Evolutionary conservation across 169 alveolate genomes (phyloP), one percentile per base, ranked within the genome.

Genomic region (Toxoplasma gondii): DNA sequence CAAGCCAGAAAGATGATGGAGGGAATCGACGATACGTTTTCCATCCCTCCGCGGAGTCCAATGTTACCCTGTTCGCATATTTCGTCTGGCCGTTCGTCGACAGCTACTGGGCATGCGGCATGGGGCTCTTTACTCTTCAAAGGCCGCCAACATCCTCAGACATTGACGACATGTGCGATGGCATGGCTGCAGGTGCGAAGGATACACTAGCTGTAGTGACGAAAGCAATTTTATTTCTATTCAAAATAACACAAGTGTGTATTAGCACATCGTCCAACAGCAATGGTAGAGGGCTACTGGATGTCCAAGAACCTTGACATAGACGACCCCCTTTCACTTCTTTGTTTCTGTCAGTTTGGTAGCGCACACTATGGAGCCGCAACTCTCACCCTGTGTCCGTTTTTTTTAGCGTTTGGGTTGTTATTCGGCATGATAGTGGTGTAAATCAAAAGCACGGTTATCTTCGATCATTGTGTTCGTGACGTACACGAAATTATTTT

Each of bases 51-150:
- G 2, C 83, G 34, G 94, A 91, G 83, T 38, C 69, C 9, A 38
- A 1, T 17, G 91, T 91, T 10, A 38, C 87, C 0, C 91, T 91
- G 10, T 31, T 91, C 27, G n/a, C 84, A 41, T 36, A 58, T 49
- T 91, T 91, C 84, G 43, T 91, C 31, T 91, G 94, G 94, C 94
- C 94, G 22, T 91, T 91, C 70, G 91, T 91, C 24, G 94, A 91
- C 64, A 91, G 94, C 91, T 34, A 64, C n/a, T 82, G 91, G 94
- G 94, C 94, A 19, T 58, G 87, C 53, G 94, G 87, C 54, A 91
- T 49, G 58, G 53, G 88, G 27, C 69, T 91, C 12, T 91, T 81
- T 41, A 44, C 94, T 31, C 91, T 91, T 19, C 94, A 91, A 45
- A 39, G 9, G 31, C 83, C 41, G 64, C n/a, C 64, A n/a, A 74